Conservation (phyloP, 1,284 basidiomycete genomes). For the Leccinum griseonigrum region DNA sequence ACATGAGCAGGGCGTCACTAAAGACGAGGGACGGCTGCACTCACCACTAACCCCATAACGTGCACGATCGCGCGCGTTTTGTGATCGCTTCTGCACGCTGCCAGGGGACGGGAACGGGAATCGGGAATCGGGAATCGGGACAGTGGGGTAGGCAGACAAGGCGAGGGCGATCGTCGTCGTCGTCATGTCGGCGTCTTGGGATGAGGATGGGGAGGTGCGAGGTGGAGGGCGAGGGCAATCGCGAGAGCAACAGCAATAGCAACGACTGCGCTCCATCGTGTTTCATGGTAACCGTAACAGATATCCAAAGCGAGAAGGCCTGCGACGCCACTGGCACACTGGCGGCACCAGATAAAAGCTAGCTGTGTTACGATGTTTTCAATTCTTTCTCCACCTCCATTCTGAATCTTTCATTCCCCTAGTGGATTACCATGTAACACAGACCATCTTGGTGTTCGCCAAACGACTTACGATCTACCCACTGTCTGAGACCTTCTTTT, state of each 20-base stretch:
- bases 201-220: no score
- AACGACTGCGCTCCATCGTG: background rate
- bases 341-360: slow-evolving; percentile 12
- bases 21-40: background rate
- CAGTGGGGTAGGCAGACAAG: no score
- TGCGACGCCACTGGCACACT: background rate
- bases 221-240: no score
- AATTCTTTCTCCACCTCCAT: background rate
- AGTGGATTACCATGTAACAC: slow-evolving; percentile 16
- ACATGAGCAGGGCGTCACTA: background rate
- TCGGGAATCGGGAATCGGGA: no score
- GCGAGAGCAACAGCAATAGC: no score
- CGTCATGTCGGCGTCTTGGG: no score
- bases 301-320: background rate
- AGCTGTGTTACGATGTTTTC: background rate
- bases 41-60: slow-evolving; percentile 33
- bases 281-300: slow-evolving; percentile 15
- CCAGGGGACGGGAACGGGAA: no score
- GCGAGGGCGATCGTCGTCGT: no score
- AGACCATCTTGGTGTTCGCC: background rate
- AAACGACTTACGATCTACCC: background rate
- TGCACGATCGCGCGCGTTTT: no score
- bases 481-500: slow-evolving; percentile 21
- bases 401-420: slow-evolving; percentile 7
- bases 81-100: no score